phyloP scores from a whole-genome alignment of 805 yeast genomes.

The Ogataea polymorpha region DNA sequence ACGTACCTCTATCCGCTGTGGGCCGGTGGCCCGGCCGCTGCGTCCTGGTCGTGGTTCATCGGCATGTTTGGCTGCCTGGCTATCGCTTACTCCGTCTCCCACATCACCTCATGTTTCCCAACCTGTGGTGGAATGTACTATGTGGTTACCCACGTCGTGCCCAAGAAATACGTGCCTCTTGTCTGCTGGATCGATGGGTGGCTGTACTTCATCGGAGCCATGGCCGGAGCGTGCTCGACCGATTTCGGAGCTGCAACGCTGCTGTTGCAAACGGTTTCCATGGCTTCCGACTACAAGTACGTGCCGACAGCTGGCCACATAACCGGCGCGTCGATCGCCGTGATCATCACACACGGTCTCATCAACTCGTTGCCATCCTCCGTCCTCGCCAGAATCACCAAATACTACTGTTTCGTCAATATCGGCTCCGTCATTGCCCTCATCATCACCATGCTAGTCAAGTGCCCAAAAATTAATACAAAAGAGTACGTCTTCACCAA shows the following conservation, averaged over 20 bases:
- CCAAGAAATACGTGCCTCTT: slow-evolving; percentile 46
- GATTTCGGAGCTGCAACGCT: slow-evolving; percentile 51
- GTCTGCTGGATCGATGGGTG: slow-evolving; percentile 56
- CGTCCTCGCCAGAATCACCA: slow-evolving; percentile 47
- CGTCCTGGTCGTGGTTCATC: slow-evolving; percentile 61
- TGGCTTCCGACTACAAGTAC: slow-evolving; percentile 37
- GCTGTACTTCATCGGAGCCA: slow-evolving; percentile 46
- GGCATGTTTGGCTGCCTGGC: slow-evolving; percentile 52
- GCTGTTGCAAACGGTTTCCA: slow-evolving; percentile 43
- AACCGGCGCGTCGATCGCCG: slow-evolving; percentile 50
- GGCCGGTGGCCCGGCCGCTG: slow-evolving; percentile 61
- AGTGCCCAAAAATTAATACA: slow-evolving; percentile 45
- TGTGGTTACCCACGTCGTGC: slow-evolving; percentile 46
- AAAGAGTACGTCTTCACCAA: slow-evolving; percentile 47
- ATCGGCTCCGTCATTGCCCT: slow-evolving; percentile 48
- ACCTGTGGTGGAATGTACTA: slow-evolving; percentile 53
- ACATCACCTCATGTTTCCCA: slow-evolving; percentile 49
- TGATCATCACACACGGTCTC: slow-evolving; percentile 45
- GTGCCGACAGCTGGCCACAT: slow-evolving; percentile 41
- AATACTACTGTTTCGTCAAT: slow-evolving; percentile 47
- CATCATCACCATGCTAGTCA: slow-evolving; percentile 52
- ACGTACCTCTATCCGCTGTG: slow-evolving; percentile 45
- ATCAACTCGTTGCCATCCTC: slow-evolving; percentile 52
- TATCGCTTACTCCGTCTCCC: slow-evolving; percentile 51
- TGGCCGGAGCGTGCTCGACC: slow-evolving; percentile 51